Conservation (phyloP, 2,329 filamentous ascomycete genomes). For the Diaporthe ilicicola region DNA sequence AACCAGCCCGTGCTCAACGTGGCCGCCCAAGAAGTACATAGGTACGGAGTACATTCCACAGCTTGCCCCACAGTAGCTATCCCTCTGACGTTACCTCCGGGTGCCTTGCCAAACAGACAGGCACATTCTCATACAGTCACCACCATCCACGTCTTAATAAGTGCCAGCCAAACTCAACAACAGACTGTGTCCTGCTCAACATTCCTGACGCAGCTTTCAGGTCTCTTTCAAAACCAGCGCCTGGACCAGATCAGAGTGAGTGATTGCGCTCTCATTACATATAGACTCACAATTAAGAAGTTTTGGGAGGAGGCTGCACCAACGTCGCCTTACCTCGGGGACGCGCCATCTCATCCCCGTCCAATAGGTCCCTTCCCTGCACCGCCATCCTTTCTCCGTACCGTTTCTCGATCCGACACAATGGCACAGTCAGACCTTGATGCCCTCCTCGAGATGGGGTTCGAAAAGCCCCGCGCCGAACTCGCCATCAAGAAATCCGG, state of each 20-base stretch:
- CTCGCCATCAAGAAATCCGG: constrained; percentile 86
- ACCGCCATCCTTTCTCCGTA: neutral
- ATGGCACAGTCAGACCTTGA: constrained; percentile 70
- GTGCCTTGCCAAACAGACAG: neutral
- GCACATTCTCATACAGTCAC: too few species aligned
- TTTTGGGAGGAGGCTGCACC: neutral
- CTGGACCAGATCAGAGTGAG: neutral
- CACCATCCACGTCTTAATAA: neutral
- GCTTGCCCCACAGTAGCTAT: constrained; percentile 11
- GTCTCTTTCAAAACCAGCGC: neutral
- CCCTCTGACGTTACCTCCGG: constrained; percentile 17
- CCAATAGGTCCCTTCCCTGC: constrained; percentile 14
- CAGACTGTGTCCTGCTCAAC: neutral
- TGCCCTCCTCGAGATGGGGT: constrained; percentile 75
- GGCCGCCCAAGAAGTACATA: neutral
- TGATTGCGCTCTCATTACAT: neutral
- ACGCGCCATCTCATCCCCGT: constrained; percentile 27
- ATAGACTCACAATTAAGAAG: neutral
- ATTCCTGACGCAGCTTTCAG: neutral
- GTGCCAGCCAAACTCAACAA: neutral
- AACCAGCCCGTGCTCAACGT: neutral
- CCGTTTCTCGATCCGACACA: constrained; percentile 35
- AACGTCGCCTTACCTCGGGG: neutral
- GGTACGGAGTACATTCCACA: constrained; percentile 4
- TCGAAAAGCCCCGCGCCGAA: constrained; percentile 82